A percentile compares a stretch with the other conserved stretches of the same genome.
Evolutionary conservation across 257 asterid genomes (phyloP).

Genomic region (Lavandula angustifolia): DNA sequence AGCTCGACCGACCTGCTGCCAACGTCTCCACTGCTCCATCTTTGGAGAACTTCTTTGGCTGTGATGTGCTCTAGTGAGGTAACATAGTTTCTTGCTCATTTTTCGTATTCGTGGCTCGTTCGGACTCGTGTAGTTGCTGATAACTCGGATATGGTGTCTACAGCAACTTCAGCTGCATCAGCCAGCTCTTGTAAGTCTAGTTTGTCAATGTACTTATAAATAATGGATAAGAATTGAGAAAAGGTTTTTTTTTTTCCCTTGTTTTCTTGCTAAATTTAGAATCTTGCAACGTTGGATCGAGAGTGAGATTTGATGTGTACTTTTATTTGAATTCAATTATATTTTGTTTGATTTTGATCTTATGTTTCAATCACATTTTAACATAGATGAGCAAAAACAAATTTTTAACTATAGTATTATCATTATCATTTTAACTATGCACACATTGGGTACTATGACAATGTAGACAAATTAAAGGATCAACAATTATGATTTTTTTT

Average conservation of each 20-base stretch:
- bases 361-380: neutral
- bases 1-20: slow-evolving; percentile 56
- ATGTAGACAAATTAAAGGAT: too few species aligned
- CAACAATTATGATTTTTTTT: too few species aligned
- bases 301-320: neutral
- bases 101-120: slow-evolving; percentile 12
- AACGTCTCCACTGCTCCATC: slow-evolving; percentile 64
- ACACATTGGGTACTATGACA: too few species aligned
- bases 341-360: neutral
- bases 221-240: slow-evolving; percentile 17
- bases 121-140: slow-evolving; percentile 26
- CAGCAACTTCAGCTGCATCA: slow-evolving; percentile 7
- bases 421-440: too few species aligned
- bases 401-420: too few species aligned
- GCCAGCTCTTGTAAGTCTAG: neutral
- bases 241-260: neutral
- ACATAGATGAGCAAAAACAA: too few species aligned
- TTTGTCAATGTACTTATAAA: slow-evolving; percentile 21
- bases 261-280: neutral
- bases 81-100: neutral
- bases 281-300: too few species aligned
- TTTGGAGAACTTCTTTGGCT: slow-evolving; percentile 81
- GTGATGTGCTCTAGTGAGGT: slow-evolving; percentile 40
- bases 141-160: slow-evolving; percentile 2
- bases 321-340: neutral